Base-by-base conservation (phyloP, 371 early-diverging fungal genomes). In the Funneliformis caledonium region DNA sequence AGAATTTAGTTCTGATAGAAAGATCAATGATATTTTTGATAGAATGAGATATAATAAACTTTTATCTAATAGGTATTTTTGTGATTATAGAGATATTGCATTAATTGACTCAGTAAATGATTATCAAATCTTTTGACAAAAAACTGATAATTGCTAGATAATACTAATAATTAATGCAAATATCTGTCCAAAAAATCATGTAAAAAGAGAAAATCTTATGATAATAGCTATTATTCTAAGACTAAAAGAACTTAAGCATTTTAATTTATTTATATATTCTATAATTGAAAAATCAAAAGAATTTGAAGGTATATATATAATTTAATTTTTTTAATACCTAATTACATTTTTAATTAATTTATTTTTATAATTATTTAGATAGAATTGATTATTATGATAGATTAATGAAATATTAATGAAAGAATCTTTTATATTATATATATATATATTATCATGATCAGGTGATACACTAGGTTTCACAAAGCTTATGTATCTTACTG, bases 181-280 rank as follows among this genome's bases (percentile, higher is more conserved):
- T 56, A 14, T 73, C 14, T 8, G 26, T 37, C 42, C 4, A 4
- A 56, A 47, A 16, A n/a, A 33, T 0, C 19, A 0, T 14, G 33
- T 12, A 73, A 73, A 73, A 73, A 73, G 0, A 73, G 73, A 73
- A 37, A 73, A 73, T 56, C 31, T 73, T 26, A 5, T 56, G 8
- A 73, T 73, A n/a, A 56, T 16, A 19, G 5, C 19, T 5, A 73
- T 73, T 50, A 73, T 73, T n/a, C 59, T 37, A 9, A 56, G 50
- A n/a, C 59, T 37, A 6, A 73, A 73, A 16, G 8, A 26, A 47
- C 10, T 56, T 37, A 37, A 73, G 56, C 0, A 26, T 26, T 26
- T 26, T 26, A 26, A 26, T 26, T 26, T 0, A 26, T 26, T 26
- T 26, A 26, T 26, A 0, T 26, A 26, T 26, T 26, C 26, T 26